Conservation (phyloP, 441 rosid genomes). For the Pelargonium australe region DNA sequence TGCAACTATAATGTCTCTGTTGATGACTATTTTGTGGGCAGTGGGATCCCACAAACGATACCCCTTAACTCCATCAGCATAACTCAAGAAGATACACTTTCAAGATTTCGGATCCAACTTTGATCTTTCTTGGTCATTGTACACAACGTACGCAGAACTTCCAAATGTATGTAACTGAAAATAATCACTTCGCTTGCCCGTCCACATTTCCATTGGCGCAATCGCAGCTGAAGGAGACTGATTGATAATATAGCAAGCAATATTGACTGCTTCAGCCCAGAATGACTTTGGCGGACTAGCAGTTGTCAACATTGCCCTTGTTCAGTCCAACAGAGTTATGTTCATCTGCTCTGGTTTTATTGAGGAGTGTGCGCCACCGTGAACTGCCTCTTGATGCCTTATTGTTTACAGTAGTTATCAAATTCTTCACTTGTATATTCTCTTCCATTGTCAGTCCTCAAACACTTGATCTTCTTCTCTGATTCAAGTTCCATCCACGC, state of each 20-base stretch:
- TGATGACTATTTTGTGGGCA: slow-evolving; percentile 10
- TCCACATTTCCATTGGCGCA: neutral
- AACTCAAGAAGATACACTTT: neutral
- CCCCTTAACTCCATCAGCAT: slow-evolving; percentile 10
- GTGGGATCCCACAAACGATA: slow-evolving; percentile 13
- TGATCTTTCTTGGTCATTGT: neutral
- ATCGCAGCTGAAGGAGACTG: neutral
- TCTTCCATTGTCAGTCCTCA: neutral
- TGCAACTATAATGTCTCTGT: neutral
- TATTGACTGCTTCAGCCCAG: neutral
- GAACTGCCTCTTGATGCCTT: neutral
- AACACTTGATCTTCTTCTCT: neutral
- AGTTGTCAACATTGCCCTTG: neutral
- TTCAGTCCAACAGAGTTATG: neutral
- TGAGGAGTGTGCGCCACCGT: neutral
- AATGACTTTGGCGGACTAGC: no score
- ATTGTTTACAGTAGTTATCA: neutral
- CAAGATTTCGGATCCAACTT: neutral
- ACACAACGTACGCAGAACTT: neutral
- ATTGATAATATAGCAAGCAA: neutral
- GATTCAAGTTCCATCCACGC: neutral
- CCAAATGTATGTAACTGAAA: neutral
- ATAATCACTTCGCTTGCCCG: neutral
- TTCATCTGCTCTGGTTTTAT: neutral
- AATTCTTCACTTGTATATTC: neutral